Base-by-base conservation (phyloP, 176 grass and related monocot genomes). In the Aechmea fasciata region DNA sequence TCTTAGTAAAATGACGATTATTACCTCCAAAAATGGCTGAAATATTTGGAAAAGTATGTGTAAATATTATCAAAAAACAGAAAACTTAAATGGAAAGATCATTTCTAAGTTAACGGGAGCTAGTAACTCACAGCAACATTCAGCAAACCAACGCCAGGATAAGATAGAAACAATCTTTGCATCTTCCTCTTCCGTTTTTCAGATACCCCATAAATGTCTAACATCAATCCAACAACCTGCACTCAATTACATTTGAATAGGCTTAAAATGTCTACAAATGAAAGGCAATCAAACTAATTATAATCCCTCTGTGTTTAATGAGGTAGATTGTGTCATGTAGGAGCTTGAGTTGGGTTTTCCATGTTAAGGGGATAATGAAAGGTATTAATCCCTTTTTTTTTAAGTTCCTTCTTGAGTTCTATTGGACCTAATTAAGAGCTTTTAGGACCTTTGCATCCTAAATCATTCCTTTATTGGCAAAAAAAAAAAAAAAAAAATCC, bases 51-150 rank as follows among this genome's bases (percentile, higher is more conserved):
- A 17, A 19, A 71, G 12, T 4, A 52, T 17, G 7, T 48, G 51
- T 51, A 64, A 65, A 79, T 41, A 41, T 41, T 41, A 41, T 41
- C 33, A 41, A 41, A 41, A 41, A 41, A 48, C 69, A 63, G 65
- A 70, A 70, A 71, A 69, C 50, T n/a, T 49, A 9, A 65, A 24
- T 10, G 47, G 1, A 68, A 77, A 11, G 74, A 14, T 11, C 68
- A 66, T 57, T 26, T 26, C 25, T 26, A 26, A 26, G 25, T 2
- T 26, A 26, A 26, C 25, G 25, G 25, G 25, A 26, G 25, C 33
- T 7, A 41, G 33, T 41, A 96, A 90, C 89, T 90, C 68, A 97
- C 93, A 78, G 89, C 89, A 92, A 97, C 83, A 81, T 85, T 89
- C 75, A 92, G 77, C 68, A 97, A 78, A 20, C 83, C 89, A 85